These are phyloP conservation scores for Candida railenensis DNA, from an alignment of 805 yeast species.

Conservation along the genomic window DNA sequence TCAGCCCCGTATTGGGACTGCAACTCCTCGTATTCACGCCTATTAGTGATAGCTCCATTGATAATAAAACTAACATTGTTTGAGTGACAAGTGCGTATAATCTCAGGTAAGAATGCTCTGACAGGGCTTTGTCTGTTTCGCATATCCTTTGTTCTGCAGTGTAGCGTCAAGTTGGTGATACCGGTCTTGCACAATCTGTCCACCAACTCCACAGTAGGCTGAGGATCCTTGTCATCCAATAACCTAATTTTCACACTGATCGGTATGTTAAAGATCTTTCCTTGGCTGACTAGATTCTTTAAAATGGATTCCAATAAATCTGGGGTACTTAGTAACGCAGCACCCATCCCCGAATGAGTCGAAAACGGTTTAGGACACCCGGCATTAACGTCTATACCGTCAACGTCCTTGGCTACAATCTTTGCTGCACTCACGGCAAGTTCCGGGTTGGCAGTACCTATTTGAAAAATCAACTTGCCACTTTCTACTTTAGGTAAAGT, in stretches of 20 bases:
- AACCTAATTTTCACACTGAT: conserved; percentile 90
- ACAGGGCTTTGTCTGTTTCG: conserved; percentile 82
- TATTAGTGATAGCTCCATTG: conserved; percentile 71
- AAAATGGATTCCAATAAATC: conserved; percentile 73
- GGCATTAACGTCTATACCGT: conserved; percentile 89
- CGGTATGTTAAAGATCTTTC: conserved; percentile 71
- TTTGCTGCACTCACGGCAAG: conserved; percentile 87
- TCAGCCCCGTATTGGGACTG: conserved; percentile 49
- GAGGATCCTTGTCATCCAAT: conserved; percentile 55
- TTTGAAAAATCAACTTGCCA: conserved; percentile 77
- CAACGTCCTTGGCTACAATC: conserved; percentile 80
- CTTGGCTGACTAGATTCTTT: conserved; percentile 64
- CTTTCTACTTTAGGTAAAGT: conserved; percentile 63
- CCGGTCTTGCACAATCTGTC: conserved; percentile 62
- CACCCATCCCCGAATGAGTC: conserved; percentile 96
- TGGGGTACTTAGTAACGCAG: conserved; percentile 83
- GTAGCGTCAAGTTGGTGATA: conserved; percentile 80
- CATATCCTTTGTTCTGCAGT: conserved; percentile 89
- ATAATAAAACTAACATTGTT: conserved; percentile 71
- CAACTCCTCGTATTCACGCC: conserved; percentile 52
- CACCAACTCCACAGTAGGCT: conserved; percentile 59
- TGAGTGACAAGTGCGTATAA: conserved; percentile 59
- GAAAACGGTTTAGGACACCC: conserved; percentile 98
- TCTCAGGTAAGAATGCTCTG: conserved; percentile 62
- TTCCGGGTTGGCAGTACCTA: conserved; percentile 83